phyloP scores from a whole-genome alignment of 352 stramenopile species.

The Phytopythium delawarense region DNA sequence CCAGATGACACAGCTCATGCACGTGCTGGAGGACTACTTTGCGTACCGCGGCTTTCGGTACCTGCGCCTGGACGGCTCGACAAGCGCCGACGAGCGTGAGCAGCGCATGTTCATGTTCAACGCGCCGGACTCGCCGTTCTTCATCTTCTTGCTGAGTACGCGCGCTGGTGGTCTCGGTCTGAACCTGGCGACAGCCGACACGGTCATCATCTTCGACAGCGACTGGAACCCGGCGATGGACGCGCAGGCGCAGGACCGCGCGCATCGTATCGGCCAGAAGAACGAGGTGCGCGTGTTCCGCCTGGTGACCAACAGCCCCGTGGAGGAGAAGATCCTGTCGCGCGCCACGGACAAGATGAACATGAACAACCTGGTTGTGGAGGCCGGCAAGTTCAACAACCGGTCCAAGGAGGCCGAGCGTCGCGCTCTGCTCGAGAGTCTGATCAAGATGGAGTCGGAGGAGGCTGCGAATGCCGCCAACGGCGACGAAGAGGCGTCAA shows the following conservation, averaged over 20 bases:
- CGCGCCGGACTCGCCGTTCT: constrained; percentile 83
- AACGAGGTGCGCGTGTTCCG: constrained; percentile 88
- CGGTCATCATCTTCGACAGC: constrained; percentile 99
- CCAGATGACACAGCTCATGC: constrained; percentile 90
- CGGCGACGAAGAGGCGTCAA: constrained; percentile 58
- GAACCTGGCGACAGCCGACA: constrained; percentile 98
- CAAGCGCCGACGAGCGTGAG: constrained; percentile 95
- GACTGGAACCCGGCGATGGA: constrained; percentile 99
- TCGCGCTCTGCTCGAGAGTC: constrained; percentile 77
- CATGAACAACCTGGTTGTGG: constrained; percentile 90
- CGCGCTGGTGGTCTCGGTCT: constrained; percentile 96
- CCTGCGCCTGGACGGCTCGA: constrained; percentile 95
- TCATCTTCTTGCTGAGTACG: constrained; percentile 97
- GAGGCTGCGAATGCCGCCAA: constrained; percentile 65
- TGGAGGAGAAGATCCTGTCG: constrained; percentile 88
- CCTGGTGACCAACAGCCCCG: constrained; percentile 80
- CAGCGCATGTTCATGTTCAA: constrained; percentile 99
- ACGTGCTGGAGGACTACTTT: constrained; percentile 90
- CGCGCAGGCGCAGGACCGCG: constrained; percentile 89
- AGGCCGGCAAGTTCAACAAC: constrained; percentile 89
- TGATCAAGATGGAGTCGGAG: constrained; percentile 88
- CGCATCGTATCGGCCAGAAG: constrained; percentile 91
- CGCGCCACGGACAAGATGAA: constrained; percentile 90
- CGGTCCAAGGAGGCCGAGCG: constrained; percentile 83
- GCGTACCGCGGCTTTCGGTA: constrained; percentile 91